Base-by-base conservation (phyloP, 768 basidiomycete species). In the Hygrophoropsis aurantiaca region DNA sequence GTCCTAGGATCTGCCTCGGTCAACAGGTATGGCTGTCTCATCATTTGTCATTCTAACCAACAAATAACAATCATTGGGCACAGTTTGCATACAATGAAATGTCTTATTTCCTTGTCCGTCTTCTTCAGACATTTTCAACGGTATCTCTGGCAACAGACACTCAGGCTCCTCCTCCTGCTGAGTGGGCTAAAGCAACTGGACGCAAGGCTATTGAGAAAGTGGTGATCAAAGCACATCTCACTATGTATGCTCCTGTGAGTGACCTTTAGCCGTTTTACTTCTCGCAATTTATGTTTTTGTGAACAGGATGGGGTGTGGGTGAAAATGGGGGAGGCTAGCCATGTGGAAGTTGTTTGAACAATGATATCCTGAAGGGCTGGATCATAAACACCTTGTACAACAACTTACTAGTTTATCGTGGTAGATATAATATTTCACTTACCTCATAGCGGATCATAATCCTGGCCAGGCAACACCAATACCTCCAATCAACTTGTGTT, bases 1-100 rank as follows among this genome's bases (percentile, higher is more conserved):
- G 81, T 1, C 84, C 83, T 5, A 70, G 84, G 9, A 80, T 82
- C 50, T 85, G 84, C 46, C 70, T 83, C 8, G 84, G 77, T 0
- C 74, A 77, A 51, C 74, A 75, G 61, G 63, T 67, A 42, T 6
- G 49, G 30, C 16, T 24, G 27, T 23, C 37, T 23, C 13, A 16
- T 27, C 43, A 11, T 13, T 19, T n/a, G 8, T 8, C 18, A 46
- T 19, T 3, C 13, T 24, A 39, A 20, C 35, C 11, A 30, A 3
- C 16, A 15, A 18, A 33, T 46, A 11, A 19, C 23, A 30, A 19
- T 33, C 46, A 18, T 5, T 27, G 11, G n/a, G 11, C 9, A 2
- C 38, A 80, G 70, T 78, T 80, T 57, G 77, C 78, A n/a, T 79
- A 79, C 58, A 74, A 80, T 55, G 75, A 78, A 58, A 66, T 73